Evolutionary conservation across 352 stramenopile genomes (phyloP).

Genomic region (Phytophthora cajani): DNA sequence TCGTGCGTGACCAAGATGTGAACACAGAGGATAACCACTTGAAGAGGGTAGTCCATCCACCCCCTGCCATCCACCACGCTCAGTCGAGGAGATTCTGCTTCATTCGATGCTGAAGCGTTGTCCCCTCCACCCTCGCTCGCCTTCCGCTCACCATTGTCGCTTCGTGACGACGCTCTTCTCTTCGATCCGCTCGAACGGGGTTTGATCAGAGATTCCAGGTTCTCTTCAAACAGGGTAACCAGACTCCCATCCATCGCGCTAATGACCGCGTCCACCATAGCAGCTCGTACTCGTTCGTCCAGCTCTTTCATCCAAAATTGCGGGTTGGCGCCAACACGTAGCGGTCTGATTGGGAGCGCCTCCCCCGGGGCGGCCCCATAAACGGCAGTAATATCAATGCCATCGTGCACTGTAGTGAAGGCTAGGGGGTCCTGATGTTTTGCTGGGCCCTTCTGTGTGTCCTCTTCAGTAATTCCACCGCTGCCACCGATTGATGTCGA

Average conservation of each 20-base stretch:
- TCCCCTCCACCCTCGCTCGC: constrained; percentile 3
- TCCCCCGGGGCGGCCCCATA: constrained; percentile 38
- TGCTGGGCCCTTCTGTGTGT: neutral
- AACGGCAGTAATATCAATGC: constrained; percentile 55
- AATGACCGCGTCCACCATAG: constrained; percentile 44
- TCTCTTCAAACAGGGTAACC: constrained; percentile 47
- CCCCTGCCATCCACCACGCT: neutral
- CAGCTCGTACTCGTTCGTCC: constrained; percentile 40
- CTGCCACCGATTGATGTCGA: constrained; percentile 4
- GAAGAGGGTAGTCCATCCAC: constrained; percentile 55
- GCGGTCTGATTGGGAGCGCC: constrained; percentile 42
- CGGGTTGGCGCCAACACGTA: constrained; percentile 51
- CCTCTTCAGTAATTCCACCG: neutral
- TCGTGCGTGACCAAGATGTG: constrained; percentile 71
- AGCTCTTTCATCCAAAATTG: constrained; percentile 81
- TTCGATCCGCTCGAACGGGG: constrained; percentile 15
- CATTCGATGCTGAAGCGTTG: neutral
- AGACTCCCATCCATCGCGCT: constrained; percentile 47
- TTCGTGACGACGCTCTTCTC: constrained; percentile 10
- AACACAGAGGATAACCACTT: constrained; percentile 62
- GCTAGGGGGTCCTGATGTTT: neutral
- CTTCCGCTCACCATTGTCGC: neutral
- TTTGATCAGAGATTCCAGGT: constrained; percentile 51
- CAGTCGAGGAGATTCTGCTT: constrained; percentile 3
- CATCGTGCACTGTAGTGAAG: constrained; percentile 9